A percentile compares a stretch with the other conserved stretches of the same genome.
phyloP scores from a whole-genome alignment of 2,329 filamentous ascomycete genomes.

The Penicillium sp. region DNA sequence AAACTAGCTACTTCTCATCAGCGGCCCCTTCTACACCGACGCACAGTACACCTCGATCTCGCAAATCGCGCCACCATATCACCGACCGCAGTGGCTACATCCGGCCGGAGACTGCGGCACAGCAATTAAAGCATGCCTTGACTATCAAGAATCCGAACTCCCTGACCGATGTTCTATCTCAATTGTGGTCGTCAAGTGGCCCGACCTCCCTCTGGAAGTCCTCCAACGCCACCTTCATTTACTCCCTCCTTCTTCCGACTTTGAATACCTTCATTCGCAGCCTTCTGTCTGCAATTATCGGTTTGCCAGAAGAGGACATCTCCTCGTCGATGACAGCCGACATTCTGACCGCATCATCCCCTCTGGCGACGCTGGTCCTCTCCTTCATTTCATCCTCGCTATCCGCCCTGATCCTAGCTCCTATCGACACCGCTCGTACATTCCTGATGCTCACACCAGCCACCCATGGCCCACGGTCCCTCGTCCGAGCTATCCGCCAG shows the following conservation, averaged over 20 bases:
- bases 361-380: slow-evolving; percentile 74
- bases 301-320: slow-evolving; percentile 73
- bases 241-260: slow-evolving; percentile 78
- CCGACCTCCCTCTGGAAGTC: slow-evolving; percentile 92
- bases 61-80: slow-evolving; percentile 40
- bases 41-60: slow-evolving; percentile 40
- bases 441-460: slow-evolving; percentile 78
- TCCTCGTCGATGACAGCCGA: slow-evolving; percentile 58
- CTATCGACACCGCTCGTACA: slow-evolving; percentile 85
- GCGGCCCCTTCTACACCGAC: slow-evolving; percentile 44
- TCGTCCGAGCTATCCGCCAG: slow-evolving; percentile 70
- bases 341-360: slow-evolving; percentile 75
- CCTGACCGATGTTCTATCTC: slow-evolving; percentile 77
- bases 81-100: slow-evolving; percentile 47
- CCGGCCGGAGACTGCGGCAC: slow-evolving; percentile 37
- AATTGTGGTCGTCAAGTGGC: slow-evolving; percentile 85
- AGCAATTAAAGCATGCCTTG: slow-evolving; percentile 57
- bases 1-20: slow-evolving; percentile 80
- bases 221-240: slow-evolving; percentile 88
- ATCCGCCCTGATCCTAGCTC: slow-evolving; percentile 76
- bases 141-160: slow-evolving; percentile 71
- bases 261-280: slow-evolving; percentile 90
- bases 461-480: slow-evolving; percentile 69
- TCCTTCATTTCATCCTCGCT: slow-evolving; percentile 61
- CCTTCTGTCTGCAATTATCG: slow-evolving; percentile 83